Conservation (phyloP, 768 basidiomycete species). For the Hypsizygus marmoreus region DNA sequence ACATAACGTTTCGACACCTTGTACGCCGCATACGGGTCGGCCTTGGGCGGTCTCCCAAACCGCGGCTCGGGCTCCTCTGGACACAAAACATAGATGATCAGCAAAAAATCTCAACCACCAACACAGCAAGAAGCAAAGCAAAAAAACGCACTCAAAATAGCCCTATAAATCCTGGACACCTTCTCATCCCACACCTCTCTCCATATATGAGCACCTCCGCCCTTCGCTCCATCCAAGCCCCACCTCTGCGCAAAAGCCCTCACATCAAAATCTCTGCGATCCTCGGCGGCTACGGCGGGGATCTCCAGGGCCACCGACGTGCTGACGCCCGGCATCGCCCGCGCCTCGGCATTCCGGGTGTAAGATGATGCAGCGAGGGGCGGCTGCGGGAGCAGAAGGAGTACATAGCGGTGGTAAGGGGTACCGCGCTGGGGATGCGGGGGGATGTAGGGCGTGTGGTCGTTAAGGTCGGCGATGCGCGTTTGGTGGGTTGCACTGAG, state of each 20-base stretch:
- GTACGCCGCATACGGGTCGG: conserved; percentile 55
- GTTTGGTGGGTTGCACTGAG: conserved; percentile 59
- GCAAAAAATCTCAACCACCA: conserved; percentile 9
- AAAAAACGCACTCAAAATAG: conserved; percentile 62
- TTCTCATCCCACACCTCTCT: conserved; percentile 72
- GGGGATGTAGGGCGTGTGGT: conserved; percentile 79
- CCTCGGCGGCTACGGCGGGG: conserved; percentile 43
- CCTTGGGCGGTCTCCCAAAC: conserved; percentile 54
- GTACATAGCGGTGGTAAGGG: conserved; percentile 86
- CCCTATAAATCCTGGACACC: conserved; percentile 64
- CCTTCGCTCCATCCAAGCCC: conserved; percentile 51
- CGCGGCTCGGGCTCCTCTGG: conserved; percentile 51
- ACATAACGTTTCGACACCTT: conserved; percentile 53
- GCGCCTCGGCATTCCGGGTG: conserved; percentile 34
- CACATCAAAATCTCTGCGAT: conserved; percentile 65
- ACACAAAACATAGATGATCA: conserved; percentile 13
- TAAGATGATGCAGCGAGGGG: conserved; percentile 33
- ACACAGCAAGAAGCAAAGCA: conserved; percentile 11
- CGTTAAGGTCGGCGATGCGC: conserved; percentile 43
- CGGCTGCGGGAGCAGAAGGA: conserved; percentile 75
- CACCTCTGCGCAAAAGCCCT: conserved; percentile 61
- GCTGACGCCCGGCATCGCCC: conserved; percentile 29
- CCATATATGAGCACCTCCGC: conserved; percentile 85
- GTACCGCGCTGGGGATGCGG: conserved; percentile 92
- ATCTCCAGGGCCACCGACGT: conserved; percentile 44